Percentiles rank a stretch among this genome's conserved stretches.
Conservation (phyloP, 202 grass and related monocot genomes). For the Eragrostis tef region DNA sequence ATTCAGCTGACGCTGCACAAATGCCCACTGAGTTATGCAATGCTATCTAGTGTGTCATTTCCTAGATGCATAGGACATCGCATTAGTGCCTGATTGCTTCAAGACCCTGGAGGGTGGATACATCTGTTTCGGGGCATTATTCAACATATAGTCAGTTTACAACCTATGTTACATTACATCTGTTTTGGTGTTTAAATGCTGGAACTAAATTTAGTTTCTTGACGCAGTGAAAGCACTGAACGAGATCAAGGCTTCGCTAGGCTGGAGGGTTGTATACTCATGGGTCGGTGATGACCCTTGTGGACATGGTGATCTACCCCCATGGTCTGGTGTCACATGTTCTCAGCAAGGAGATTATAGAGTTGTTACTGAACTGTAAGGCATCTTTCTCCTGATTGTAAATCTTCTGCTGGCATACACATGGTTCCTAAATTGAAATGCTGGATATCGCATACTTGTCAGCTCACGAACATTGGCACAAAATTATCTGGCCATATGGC, state of each 20-base stretch:
- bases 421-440: background rate
- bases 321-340: constrained; percentile 97
- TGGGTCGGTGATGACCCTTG: constrained; percentile 98
- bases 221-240: constrained; percentile 94
- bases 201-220: constrained; percentile 28
- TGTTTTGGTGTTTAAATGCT: background rate
- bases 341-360: constrained; percentile 94
- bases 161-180: too few species aligned
- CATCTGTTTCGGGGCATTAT: too few species aligned
- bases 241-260: constrained; percentile 90
- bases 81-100: background rate
- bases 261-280: constrained; percentile 96
- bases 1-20: constrained; percentile 11
- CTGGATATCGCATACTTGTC: background rate
- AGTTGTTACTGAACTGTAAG: constrained; percentile 97
- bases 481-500: constrained; percentile 6
- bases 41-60: constrained; percentile 19
- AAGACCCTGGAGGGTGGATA: background rate
- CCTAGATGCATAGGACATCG: background rate
- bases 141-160: too few species aligned
- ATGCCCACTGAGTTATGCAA: background rate
- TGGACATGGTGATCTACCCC: constrained; percentile 80
- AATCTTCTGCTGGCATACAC: constrained; percentile 17
- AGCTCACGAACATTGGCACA: background rate
- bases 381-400: constrained; percentile 32